Conservation (phyloP, 768 basidiomycete species). For the Pisolithus marmoratus region DNA sequence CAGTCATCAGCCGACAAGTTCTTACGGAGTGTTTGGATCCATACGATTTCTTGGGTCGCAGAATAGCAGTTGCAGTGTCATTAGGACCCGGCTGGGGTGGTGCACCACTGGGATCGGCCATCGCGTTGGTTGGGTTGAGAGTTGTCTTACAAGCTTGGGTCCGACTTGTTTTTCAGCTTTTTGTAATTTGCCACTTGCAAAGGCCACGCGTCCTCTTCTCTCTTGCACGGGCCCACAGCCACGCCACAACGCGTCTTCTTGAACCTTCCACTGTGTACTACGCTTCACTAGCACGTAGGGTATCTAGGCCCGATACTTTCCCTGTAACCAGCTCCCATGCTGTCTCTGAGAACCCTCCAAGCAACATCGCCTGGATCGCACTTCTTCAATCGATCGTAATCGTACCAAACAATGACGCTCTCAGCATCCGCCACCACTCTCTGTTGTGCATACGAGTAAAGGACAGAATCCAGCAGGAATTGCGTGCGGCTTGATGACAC, state of each 20-base stretch:
- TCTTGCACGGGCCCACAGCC: not conserved
- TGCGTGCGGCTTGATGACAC: conserved; percentile 33
- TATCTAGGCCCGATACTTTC: conserved; percentile 7
- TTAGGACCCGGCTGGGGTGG: conserved; percentile 77
- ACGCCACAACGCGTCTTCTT: not conserved
- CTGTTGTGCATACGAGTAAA: conserved; percentile 61
- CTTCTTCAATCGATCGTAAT: conserved; percentile 63
- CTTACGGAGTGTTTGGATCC: conserved; percentile 27
- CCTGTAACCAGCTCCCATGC: conserved; percentile 15
- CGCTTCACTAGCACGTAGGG: no score
- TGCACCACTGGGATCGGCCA: conserved; percentile 83
- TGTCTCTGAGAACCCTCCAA: conserved; percentile 27
- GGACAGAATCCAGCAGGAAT: conserved; percentile 47
- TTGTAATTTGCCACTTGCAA: not conserved
- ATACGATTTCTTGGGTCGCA: conserved; percentile 96
- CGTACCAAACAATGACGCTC: conserved; percentile 70
- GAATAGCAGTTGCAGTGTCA: conserved; percentile 90
- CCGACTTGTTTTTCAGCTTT: not conserved
- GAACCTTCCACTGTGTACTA: not conserved
- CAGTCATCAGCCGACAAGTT: conserved; percentile 6
- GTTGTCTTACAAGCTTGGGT: no score
- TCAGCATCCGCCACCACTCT: conserved; percentile 61
- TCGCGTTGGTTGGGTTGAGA: conserved; percentile 13
- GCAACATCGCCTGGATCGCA: conserved; percentile 53
- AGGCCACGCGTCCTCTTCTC: not conserved